Evolutionary conservation across 140 eudicot species (phyloP), one percentile per base, ranked within the genome.

Genomic region (Bidens hawaiensis): DNA sequence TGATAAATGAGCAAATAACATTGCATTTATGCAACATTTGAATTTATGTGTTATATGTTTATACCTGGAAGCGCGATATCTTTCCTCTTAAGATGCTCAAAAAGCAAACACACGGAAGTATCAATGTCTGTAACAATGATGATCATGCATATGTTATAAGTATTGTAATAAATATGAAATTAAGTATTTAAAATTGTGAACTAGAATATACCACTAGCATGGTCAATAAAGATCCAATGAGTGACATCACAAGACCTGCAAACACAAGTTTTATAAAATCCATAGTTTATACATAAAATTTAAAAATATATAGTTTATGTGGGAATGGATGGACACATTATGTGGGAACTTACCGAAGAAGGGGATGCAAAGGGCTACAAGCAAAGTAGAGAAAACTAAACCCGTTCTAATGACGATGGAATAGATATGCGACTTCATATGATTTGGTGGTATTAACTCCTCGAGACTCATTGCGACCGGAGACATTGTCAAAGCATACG

Each of bases 381-480:
- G 6, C 81, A 85, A 70, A 18, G 95, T 85, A 17, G 99, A 88
- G 43, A 93, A 2, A 60, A 85, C 96, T 74, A 93, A 76, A 6
- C 79, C 80, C 22, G 99, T 81, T 81, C 99, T 69, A 54, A 93
- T 82, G 60, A 88, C 78, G 68, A 93, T 73, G 9, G 93, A 64
- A 62, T 88, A 93, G 5, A 67, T 9, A 56, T 69, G 73, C 42
- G 93, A 85, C 69, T 85, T 84, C 60, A 31, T 61, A 62, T 69
- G 85, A 42, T 66, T 41, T 27, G 89, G 56, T 47, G 99, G 99
- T 73, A 93, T 72, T 74, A 93, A 56, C 31, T 93, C 99, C 75
- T 93, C 99, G 21, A 93, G 75, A 75, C 99, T 70, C 99, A 93
- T 78, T 14, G 96, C 99, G 15, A 93, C 99, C 0, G 99, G 99